phyloP scores from a whole-genome alignment of 2,329 filamentous ascomycete species.

The Madurella fahalii region DNA sequence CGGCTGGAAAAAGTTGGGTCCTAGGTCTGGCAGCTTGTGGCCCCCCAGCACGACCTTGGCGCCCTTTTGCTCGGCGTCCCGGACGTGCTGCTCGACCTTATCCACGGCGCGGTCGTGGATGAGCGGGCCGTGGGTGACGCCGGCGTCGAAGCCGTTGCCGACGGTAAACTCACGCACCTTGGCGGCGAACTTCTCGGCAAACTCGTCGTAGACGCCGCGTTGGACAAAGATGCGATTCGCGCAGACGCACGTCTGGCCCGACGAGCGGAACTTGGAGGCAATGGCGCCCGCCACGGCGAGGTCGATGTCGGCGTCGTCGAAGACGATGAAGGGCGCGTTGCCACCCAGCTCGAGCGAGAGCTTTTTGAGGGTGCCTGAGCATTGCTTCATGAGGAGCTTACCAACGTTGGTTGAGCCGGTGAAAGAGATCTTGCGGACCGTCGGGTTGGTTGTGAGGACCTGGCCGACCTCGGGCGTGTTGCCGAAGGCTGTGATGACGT shows the following conservation, averaged over 20 bases:
- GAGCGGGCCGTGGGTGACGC: slow-evolving; percentile 73
- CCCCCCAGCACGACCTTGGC: slow-evolving; percentile 73
- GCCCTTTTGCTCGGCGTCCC: slow-evolving; percentile 74
- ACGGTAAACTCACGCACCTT: slow-evolving; percentile 73
- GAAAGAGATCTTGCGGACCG: slow-evolving; percentile 87
- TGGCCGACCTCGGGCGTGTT: slow-evolving; percentile 79
- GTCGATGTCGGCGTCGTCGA: slow-evolving; percentile 90
- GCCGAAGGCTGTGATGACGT: slow-evolving; percentile 73
- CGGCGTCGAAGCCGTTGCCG: slow-evolving; percentile 67
- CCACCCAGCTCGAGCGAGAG: slow-evolving; percentile 87
- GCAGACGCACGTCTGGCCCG: slow-evolving; percentile 92
- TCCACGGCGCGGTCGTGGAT: slow-evolving; percentile 78
- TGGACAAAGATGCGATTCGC: slow-evolving; percentile 83
- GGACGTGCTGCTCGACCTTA: slow-evolving; percentile 77
- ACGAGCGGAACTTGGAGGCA: slow-evolving; percentile 85
- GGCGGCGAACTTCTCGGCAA: slow-evolving; percentile 63
- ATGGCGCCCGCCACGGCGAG: slow-evolving; percentile 78
- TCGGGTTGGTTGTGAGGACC: slow-evolving; percentile 69
- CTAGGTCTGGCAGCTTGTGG: slow-evolving; percentile 67
- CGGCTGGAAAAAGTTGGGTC: slow-evolving; percentile 82
- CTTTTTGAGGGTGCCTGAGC: slow-evolving; percentile 76
- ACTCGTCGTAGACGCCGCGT: slow-evolving; percentile 70
- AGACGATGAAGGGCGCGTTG: slow-evolving; percentile 94
- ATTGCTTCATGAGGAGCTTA: slow-evolving; percentile 83
- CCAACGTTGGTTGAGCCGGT: slow-evolving; percentile 73